Conservation (phyloP, 2,329 filamentous ascomycete genomes). For the Cladosporium velox region DNA sequence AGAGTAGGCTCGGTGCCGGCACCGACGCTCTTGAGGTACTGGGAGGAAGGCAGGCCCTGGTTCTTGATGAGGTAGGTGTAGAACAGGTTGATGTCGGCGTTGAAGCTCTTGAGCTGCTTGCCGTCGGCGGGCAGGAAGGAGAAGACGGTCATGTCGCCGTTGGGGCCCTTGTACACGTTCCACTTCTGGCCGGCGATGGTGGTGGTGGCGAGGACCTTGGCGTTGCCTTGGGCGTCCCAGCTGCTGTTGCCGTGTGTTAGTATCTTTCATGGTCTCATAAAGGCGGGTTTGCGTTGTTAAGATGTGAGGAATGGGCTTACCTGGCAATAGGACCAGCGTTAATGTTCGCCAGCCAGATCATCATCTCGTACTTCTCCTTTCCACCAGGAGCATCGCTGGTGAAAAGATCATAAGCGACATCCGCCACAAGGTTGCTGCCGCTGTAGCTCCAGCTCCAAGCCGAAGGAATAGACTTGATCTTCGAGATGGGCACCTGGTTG, state of each 20-base stretch:
- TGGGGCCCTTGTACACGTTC: slow-evolving; percentile 63
- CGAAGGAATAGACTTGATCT: slow-evolving; percentile 47
- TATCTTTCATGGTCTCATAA: no score
- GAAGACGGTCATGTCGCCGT: slow-evolving; percentile 62
- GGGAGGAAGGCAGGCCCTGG: slow-evolving; percentile 49
- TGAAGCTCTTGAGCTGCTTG: slow-evolving; percentile 52
- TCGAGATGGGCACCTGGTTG: slow-evolving; percentile 36
- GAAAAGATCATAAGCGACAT: slow-evolving; percentile 66
- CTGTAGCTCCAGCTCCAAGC: slow-evolving; percentile 54
- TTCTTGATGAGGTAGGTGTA: slow-evolving; percentile 55
- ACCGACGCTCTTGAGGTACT: slow-evolving; percentile 53
- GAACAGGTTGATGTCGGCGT: slow-evolving; percentile 60
- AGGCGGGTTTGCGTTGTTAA: no score
- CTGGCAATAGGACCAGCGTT: slow-evolving; percentile 61
- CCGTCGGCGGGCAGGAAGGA: slow-evolving; percentile 55
- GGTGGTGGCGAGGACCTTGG: slow-evolving; percentile 50
- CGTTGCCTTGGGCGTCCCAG: slow-evolving; percentile 37
- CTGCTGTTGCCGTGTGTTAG: not conserved
- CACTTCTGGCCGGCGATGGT: slow-evolving; percentile 58
- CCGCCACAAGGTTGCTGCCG: slow-evolving; percentile 52
- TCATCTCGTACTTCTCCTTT: slow-evolving; percentile 61
- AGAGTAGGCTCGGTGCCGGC: slow-evolving; percentile 32
- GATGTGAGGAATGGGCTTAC: slow-evolving; percentile 31
- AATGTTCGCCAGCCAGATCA: slow-evolving; percentile 64
- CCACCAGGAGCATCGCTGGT: slow-evolving; percentile 52